Evolutionary conservation across 116 monocot genomes (phyloP).

Genomic region (Trichopus zeylanicus): DNA sequence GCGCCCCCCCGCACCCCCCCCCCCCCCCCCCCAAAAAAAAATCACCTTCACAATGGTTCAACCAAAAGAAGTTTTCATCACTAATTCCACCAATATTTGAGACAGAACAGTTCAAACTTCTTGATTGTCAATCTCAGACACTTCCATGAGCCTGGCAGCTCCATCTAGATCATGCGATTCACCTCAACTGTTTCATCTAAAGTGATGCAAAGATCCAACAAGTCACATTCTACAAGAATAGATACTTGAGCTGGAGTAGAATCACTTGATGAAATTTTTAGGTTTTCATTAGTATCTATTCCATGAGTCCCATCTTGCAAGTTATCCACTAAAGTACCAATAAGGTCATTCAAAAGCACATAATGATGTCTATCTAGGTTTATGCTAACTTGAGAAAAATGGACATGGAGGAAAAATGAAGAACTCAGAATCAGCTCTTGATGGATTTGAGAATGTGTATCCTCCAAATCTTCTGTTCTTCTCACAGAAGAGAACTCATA

Average conservation of each 20-base stretch:
- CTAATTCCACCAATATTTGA: constrained; percentile 66
- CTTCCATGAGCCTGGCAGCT: constrained; percentile 75
- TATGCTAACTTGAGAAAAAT: constrained; percentile 30
- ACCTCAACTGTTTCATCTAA: constrained; percentile 34
- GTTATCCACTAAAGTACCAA: constrained; percentile 27
- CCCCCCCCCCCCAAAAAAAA: too few relatives aligned
- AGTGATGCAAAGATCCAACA: constrained; percentile 41
- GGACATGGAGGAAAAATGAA: constrained; percentile 51
- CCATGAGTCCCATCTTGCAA: constrained; percentile 16
- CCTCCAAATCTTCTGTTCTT: constrained; percentile 33
- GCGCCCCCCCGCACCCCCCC: too few relatives aligned
- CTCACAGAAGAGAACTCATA: constrained; percentile 53
- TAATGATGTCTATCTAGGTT: constrained; percentile 45
- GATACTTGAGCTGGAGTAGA: constrained; percentile 43
- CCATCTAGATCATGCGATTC: constrained; percentile 49
- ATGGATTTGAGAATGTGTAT: constrained; percentile 42
- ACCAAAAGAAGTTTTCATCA: constrained; percentile 47
- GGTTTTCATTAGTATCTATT: constrained; percentile 3
- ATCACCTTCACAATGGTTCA: constrained; percentile 84
- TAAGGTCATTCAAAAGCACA: constrained; percentile 30
- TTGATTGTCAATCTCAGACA: constrained; percentile 41
- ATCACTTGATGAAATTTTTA: constrained; percentile 9
- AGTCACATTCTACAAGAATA: constrained; percentile 59
- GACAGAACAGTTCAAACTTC: constrained; percentile 76
- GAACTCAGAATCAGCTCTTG: constrained; percentile 80